Conservation (phyloP, 805 yeast genomes). For the Yarrowia osloensis region DNA sequence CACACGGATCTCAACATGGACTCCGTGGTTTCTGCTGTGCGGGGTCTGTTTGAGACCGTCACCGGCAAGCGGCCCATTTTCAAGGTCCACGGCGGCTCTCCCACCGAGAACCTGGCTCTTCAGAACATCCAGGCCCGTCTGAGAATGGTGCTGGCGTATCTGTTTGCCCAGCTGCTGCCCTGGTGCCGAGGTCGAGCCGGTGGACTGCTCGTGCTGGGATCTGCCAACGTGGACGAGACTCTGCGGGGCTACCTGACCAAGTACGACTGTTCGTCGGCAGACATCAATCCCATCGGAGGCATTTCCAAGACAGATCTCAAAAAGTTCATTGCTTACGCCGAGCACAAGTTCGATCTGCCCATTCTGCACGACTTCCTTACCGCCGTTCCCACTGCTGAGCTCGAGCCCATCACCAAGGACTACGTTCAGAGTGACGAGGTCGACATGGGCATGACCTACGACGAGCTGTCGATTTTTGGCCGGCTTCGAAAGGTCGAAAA, state of each 20-base stretch:
- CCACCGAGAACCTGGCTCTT: constrained; percentile 86
- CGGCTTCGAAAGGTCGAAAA: constrained; percentile 85
- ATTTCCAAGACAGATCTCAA: constrained; percentile 92
- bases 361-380: constrained; percentile 72
- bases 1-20: constrained; percentile 95
- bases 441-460: constrained; percentile 98
- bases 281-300: constrained; percentile 98
- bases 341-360: constrained; percentile 68
- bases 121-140: constrained; percentile 96
- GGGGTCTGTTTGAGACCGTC: constrained; percentile 76
- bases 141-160: constrained; percentile 90
- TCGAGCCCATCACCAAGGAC: constrained; percentile 90
- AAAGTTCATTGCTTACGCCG: constrained; percentile 80
- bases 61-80: constrained; percentile 89
- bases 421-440: constrained; percentile 95
- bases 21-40: constrained; percentile 69
- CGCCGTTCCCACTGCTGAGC: constrained; percentile 97
- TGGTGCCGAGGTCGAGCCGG: constrained; percentile 84
- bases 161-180: constrained; percentile 92
- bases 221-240: constrained; percentile 97
- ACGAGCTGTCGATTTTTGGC: constrained; percentile 89
- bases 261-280: constrained; percentile 97
- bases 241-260: constrained; percentile 93
- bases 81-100: constrained; percentile 91
- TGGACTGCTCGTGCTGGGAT: constrained; percentile 87